These are phyloP conservation scores for Fraxinus floribunda DNA, from an alignment of 305 asterid genomes.

Conservation along the genomic window DNA sequence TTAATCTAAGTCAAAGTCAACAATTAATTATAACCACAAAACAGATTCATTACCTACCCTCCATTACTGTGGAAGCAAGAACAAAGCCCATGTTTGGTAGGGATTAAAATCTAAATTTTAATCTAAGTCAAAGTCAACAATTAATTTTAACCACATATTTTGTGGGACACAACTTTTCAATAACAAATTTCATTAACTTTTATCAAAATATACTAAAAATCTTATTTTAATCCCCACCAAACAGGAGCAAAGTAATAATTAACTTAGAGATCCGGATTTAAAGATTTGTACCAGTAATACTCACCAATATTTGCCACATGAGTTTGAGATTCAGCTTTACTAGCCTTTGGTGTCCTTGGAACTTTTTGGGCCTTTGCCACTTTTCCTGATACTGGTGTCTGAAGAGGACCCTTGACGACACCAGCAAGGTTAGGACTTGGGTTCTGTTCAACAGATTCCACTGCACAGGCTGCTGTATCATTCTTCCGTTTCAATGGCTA, in stretches of 20 bases:
- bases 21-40: background rate
- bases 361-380: slow-evolving; percentile 62
- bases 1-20: background rate
- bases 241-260: slow-evolving; percentile 2
- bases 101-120: background rate
- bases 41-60: slow-evolving; percentile 4
- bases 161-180: background rate
- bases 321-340: slow-evolving; percentile 50
- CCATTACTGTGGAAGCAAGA: slow-evolving; percentile 71
- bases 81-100: background rate
- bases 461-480: slow-evolving; percentile 45
- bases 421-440: slow-evolving; percentile 40
- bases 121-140: background rate
- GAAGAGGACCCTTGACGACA: slow-evolving; percentile 35
- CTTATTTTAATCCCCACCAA: background rate
- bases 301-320: slow-evolving; percentile 70
- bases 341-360: slow-evolving; percentile 71
- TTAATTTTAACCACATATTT: background rate
- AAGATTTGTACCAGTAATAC: slow-evolving; percentile 22
- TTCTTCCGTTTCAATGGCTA: slow-evolving; percentile 68
- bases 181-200: background rate
- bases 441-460: slow-evolving; percentile 44
- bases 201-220: background rate
- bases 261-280: background rate
- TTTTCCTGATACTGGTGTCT: slow-evolving; percentile 69